Evolutionary conservation across 768 basidiomycete species (phyloP), one percentile per base, ranked within the genome.

Genomic region (Boletus vinaceobasis): DNA sequence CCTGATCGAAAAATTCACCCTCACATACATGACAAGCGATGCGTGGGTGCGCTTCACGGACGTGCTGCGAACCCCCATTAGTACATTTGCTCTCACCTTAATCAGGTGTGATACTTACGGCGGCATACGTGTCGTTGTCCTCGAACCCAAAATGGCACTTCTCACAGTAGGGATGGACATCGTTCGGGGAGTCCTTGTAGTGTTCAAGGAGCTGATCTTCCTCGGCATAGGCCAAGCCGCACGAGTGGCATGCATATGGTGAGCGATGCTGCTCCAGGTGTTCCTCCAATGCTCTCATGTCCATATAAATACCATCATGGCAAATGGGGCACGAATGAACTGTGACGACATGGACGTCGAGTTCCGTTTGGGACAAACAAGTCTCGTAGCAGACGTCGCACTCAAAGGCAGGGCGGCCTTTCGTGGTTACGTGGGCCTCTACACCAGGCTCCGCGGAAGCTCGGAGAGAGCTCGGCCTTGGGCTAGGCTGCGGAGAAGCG

Each of bases 181-280:
- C 63, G 44, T 63, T 62, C 7, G 65, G 43, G 2, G 77, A 74
- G 6, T 71, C 65, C 46, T 57, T 66, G 59, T 78, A 79, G 54
- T 81, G 79, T 5, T 61, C 59, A 19, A 67, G 59, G 3, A 79
- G 67, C 3, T 70, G 68, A 13, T 75, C 75, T 48, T 75, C 70
- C 36, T 71, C 63, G 3, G 54, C 31, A 43, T 60, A 71, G 1
- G 61, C 65, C 40, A 62, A 47, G 29, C 60, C 60, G 10, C 70
- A 72, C 13, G 55, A 15, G 21, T 29, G 46, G 48, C 70, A 71
- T 10, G 51, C 53, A 35, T 69, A 69, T 36, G 67, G 65, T 15
- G 50, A 53, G 15, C 62, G 65, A 50, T 72, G 70, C 9, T 69
- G 59, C 5, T 63, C 71, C 11, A 72, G 60, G 32, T 71, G 70